A percentile compares a stretch with the other conserved stretches of the same genome.
phyloP scores from a whole-genome alignment of 2,329 filamentous ascomycete genomes.

The Scolecobasidium constrictum region DNA sequence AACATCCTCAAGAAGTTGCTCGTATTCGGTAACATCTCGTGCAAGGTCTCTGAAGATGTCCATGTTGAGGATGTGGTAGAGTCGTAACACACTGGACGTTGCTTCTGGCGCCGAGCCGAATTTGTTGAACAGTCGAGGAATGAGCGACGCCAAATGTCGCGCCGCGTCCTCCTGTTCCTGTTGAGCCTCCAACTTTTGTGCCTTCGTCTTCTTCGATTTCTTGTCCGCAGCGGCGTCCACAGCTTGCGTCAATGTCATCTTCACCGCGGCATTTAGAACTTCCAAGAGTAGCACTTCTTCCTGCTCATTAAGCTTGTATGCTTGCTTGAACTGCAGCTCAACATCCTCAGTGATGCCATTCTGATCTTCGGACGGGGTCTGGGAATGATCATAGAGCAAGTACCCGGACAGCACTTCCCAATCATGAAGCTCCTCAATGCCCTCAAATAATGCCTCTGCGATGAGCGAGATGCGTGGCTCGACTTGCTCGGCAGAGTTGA shows the following conservation, averaged over 20 bases:
- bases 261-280: slow-evolving; percentile 73
- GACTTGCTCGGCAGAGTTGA: slow-evolving; percentile 52
- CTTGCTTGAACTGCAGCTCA: slow-evolving; percentile 55
- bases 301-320: slow-evolving; percentile 59
- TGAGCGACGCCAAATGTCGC: slow-evolving; percentile 62
- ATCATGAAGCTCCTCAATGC: slow-evolving; percentile 66
- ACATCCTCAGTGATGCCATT: slow-evolving; percentile 47
- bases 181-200: slow-evolving; percentile 41
- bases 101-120: slow-evolving; percentile 84
- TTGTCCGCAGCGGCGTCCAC: slow-evolving; percentile 50
- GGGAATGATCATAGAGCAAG: slow-evolving; percentile 81
- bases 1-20: slow-evolving; percentile 76
- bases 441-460: slow-evolving; percentile 74
- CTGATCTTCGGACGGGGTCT: slow-evolving; percentile 37
- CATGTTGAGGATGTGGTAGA: slow-evolving; percentile 79
- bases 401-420: slow-evolving; percentile 90
- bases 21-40: slow-evolving; percentile 73
- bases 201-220: slow-evolving; percentile 44
- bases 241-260: slow-evolving; percentile 55
- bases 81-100: slow-evolving; percentile 70
- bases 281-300: slow-evolving; percentile 84
- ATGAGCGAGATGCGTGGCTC: slow-evolving; percentile 81
- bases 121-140: slow-evolving; percentile 82
- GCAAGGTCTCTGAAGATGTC: slow-evolving; percentile 81
- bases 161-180: slow-evolving; percentile 72